Base-by-base conservation (phyloP, 169 alveolate genomes). In the Eimeria falciformis region DNA sequence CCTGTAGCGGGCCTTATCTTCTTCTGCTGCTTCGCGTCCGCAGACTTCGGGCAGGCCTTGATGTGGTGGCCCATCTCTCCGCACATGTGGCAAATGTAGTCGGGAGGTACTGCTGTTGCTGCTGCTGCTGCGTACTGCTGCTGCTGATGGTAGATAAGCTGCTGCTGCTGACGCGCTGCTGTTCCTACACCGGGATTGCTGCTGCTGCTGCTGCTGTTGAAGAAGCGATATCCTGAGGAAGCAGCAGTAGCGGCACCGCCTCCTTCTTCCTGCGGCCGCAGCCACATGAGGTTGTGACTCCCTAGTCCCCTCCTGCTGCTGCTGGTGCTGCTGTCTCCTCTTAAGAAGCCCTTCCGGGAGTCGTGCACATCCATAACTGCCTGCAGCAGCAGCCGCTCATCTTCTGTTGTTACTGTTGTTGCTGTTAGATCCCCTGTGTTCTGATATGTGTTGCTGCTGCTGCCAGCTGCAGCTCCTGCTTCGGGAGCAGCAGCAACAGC, bases 41-140 rank as follows among this genome's bases (percentile, higher is more conserved):
- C 29, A n/a, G 92, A 66, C 77, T 66, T 65, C 7, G 69, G 77
- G 85, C 92, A 86, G 73, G 66, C 69, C 40, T 66, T 65, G 37
- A 86, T 86, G 62, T 86, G 92, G 58, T 86, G 92, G 9, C 92
- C 92, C 40, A 77, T 23, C 73, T 86, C 92, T 14, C 92, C 92
- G 33, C 92, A 86, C 85, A 86, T 68, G 71, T 86, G 85, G 73
- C 92, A 86, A n/a, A 86, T 69, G 56, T 86, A 86, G 23, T 86
- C 92, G 4, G 73, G 58, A 14, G 73, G 43, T 4, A 86, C 92
- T 11, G 92, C 56, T 33, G 83, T 71, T 71, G 83, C 53, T 71
- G 83, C 73, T 62, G 73, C 73, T n/a, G 71, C 71, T 43, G 27
- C 62, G 12, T 27, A 11, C 47, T 71, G 56, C 29, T 71, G 83